phyloP scores from a whole-genome alignment of 2,329 filamentous ascomycete species.

The Phaeoacremonium minimum region DNA sequence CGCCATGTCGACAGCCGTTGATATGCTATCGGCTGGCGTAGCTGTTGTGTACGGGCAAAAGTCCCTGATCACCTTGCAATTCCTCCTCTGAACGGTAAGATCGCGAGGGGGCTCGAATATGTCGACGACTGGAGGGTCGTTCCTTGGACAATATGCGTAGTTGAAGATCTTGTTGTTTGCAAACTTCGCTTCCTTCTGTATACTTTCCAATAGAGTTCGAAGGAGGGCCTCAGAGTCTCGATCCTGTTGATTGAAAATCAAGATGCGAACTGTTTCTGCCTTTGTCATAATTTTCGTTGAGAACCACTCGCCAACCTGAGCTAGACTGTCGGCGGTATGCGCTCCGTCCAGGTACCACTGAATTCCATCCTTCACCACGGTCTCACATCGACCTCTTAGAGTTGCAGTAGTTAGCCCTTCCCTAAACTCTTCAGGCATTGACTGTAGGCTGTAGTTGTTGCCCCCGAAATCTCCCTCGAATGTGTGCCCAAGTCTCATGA shows the following conservation, averaged over 20 bases:
- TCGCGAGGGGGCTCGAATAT: neutral
- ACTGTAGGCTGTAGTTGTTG: neutral
- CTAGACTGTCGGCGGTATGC: conserved; percentile 87
- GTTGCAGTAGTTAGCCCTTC: conserved; percentile 70
- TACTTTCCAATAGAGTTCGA: conserved; percentile 53
- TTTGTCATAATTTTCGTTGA: conserved; percentile 38
- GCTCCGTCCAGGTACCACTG: conserved; percentile 90
- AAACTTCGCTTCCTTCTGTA: conserved; percentile 32
- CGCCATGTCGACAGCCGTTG: conserved; percentile 6
- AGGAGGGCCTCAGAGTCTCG: conserved; percentile 66
- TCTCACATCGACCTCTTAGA: conserved; percentile 75
- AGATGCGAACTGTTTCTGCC: conserved; percentile 26
- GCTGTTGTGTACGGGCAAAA: conserved; percentile 7
- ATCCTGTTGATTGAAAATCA: conserved; percentile 88
- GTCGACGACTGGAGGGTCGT: conserved; percentile 4
- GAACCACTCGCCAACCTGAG: conserved; percentile 81
- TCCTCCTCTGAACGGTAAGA: conserved; percentile 7
- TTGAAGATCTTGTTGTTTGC: conserved; percentile 17
- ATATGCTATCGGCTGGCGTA: conserved; percentile 5
- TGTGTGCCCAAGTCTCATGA: too few relatives aligned
- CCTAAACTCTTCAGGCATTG: conserved; percentile 60
- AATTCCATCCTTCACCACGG: conserved; percentile 49
- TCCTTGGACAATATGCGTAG: conserved; percentile 7
- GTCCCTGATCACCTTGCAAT: conserved; percentile 7
- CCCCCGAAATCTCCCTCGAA: neutral